These are phyloP conservation scores for Phialophora expanda DNA, from an alignment of 2,329 filamentous ascomycete species.

Conservation along the genomic window DNA sequence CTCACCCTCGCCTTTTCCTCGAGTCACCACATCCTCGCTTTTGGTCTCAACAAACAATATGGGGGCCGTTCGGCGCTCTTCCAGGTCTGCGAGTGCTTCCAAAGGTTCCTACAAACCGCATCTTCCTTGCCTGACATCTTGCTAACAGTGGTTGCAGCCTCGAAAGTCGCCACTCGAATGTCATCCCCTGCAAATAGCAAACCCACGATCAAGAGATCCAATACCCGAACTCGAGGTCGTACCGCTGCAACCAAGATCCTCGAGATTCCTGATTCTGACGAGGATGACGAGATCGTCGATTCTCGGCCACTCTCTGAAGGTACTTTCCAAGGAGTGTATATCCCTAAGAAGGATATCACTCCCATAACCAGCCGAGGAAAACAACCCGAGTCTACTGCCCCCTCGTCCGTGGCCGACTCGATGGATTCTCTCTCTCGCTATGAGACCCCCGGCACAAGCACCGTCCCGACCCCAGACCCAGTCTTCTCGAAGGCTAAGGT, in stretches of 20 bases:
- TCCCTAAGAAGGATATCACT: conserved; percentile 22
- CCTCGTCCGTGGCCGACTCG: conserved; percentile 49
- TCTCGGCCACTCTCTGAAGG: conserved; percentile 22
- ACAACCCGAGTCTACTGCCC: conserved; percentile 45
- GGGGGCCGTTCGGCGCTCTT: conserved; percentile 29
- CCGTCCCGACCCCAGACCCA: conserved; percentile 58
- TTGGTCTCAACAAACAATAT: conserved; percentile 27
- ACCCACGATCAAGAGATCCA: conserved; percentile 22
- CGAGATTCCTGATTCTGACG: conserved; percentile 38
- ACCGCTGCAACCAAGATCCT: conserved; percentile 15
- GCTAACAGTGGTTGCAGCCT: conserved; percentile 18
- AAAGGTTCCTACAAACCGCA: conserved; percentile 7
- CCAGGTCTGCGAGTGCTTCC: conserved; percentile 25
- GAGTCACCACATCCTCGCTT: conserved; percentile 8
- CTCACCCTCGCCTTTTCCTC: conserved; percentile 11
- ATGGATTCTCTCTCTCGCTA: conserved; percentile 54
- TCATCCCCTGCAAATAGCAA: conserved; percentile 25
- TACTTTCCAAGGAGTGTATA: conserved; percentile 32
- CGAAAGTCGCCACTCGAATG: conserved; percentile 32
- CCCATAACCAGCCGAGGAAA: conserved; percentile 6
- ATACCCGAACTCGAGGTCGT: conserved; percentile 14
- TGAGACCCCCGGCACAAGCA: conserved; percentile 68
- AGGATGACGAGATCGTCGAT: conserved; percentile 24
- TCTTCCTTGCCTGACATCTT: not conserved
- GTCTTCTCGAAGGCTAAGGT: conserved; percentile 37